Conservation (phyloP, 805 yeast species). For the Suhomyces pyralidae region DNA sequence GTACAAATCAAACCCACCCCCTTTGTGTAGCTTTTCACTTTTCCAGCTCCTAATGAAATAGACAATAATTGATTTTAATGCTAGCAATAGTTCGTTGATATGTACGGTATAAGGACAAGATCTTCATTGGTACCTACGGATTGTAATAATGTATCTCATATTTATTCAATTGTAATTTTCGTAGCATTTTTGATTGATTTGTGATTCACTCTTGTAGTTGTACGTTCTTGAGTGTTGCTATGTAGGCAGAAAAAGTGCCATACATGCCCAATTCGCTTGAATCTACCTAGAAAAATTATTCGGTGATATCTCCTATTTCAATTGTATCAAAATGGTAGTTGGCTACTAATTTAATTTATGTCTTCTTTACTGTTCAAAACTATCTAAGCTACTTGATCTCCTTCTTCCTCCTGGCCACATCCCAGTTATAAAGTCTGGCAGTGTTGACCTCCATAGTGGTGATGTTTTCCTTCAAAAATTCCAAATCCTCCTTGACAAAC, state of each 20-base stretch:
- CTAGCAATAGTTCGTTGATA: background rate
- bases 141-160: too few species aligned
- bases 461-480: slow-evolving; percentile 79
- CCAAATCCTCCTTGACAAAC: slow-evolving; percentile 77
- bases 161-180: too few species aligned
- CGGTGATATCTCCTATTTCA: too few species aligned
- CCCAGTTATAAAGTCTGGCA: slow-evolving; percentile 89
- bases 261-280: too few species aligned
- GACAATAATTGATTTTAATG: too few species aligned
- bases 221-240: too few species aligned
- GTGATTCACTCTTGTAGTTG: too few species aligned
- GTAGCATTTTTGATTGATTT: too few species aligned
- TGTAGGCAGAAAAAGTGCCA: too few species aligned
- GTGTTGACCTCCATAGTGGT: slow-evolving; percentile 98
- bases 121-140: too few species aligned
- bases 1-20: background rate
- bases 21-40: background rate
- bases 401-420: slow-evolving; percentile 68
- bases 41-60: background rate
- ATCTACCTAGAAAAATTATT: too few species aligned
- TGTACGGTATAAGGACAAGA: background rate
- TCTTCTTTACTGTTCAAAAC: background rate
- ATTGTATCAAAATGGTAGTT: too few species aligned
- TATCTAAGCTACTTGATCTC: slow-evolving; percentile 6
- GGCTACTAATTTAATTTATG: background rate